These are phyloP conservation scores for Moesziomyces parantarcticus DNA, from an alignment of 1,284 basidiomycete species.

Conservation along the genomic window DNA sequence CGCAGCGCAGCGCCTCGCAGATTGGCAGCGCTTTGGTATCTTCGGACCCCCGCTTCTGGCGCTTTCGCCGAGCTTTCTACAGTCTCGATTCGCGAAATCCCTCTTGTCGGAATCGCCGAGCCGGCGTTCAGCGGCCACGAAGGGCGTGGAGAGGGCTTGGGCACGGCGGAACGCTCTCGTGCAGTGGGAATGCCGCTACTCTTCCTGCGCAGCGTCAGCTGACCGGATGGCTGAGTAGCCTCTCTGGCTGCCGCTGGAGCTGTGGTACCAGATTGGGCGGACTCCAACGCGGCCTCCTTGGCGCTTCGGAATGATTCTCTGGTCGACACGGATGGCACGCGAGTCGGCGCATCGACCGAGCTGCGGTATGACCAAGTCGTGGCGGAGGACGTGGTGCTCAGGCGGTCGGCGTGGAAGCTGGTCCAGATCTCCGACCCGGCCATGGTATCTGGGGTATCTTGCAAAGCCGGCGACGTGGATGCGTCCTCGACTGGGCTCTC, in stretches of 20 bases:
- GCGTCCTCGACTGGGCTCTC: background rate
- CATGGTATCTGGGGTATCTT: slow-evolving; percentile 43
- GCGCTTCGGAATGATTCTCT: background rate
- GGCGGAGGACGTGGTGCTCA: slow-evolving; percentile 34
- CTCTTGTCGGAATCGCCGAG: background rate
- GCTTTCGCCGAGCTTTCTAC: background rate
- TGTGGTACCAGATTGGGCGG: background rate
- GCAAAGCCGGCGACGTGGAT: slow-evolving; percentile 11
- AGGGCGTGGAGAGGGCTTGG: slow-evolving; percentile 7
- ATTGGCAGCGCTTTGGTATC: slow-evolving; percentile 20
- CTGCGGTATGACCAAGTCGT: slow-evolving; percentile 32
- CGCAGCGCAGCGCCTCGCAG: background rate
- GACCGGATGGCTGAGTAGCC: too few relatives aligned
- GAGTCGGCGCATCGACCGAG: slow-evolving; percentile 2
- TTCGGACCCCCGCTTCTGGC: slow-evolving; percentile 4
- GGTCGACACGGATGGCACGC: background rate
- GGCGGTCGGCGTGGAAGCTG: slow-evolving; percentile 37
- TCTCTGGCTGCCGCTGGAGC: background rate
- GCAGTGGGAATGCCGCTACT: slow-evolving; percentile 27
- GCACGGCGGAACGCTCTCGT: background rate
- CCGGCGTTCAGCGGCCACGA: slow-evolving; percentile 14
- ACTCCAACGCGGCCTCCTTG: background rate
- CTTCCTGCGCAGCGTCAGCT: slow-evolving; percentile 19
- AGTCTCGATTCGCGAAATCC: background rate
- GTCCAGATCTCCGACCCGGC: slow-evolving; percentile 46